Base-by-base conservation (phyloP, 768 basidiomycete genomes). In the Leccinellum rugosiceps region DNA sequence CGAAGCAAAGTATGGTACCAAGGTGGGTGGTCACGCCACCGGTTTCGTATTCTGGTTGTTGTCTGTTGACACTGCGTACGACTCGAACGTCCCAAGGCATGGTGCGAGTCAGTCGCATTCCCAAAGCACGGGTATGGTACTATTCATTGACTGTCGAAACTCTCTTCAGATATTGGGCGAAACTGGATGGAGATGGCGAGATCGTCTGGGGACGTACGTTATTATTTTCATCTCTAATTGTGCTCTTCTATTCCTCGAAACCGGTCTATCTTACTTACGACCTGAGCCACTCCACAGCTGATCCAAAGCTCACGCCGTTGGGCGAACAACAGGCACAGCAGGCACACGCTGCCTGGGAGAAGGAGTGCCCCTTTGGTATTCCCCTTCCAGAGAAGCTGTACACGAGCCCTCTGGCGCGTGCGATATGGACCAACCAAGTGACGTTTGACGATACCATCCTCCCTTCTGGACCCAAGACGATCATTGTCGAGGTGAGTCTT, bases 181-280 rank as follows among this genome's bases (percentile, higher is more conserved):
- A 79, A 63, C 65, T 84, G 9, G 71, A 87, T 49, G 85, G 84
- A 0, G 86, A 92, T 59, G 85, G 75, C 13, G 80, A 87, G 52
- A 70, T 89, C 4, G 72, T 72, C 1, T 92, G 90, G 90, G 90
- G 90, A 26, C 89, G 87, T 87, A 63, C 62, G 87, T 80, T 35
- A 5, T 31, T 30, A n/a, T 30, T 49, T 47, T 15, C 4, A 13
- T 28, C 1, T 30, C n/a, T 11, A 4, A n/a, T 19, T 10, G 38
- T 1, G 45, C 7, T 26, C 15, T 5, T 3, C 23, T 9, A 56
- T 14, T 19, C 44, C 44, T 25, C 57, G 31, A 50, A n/a, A 31
- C 17, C 38, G 10, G 28, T 7, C 6, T 17, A n/a, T 49, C 59
- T 53, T 46, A 57, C 10, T 25, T 34, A 57, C 45, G 21, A 15